phyloP scores from a whole-genome alignment of 257 asterid species.

The Solanum piurae region DNA sequence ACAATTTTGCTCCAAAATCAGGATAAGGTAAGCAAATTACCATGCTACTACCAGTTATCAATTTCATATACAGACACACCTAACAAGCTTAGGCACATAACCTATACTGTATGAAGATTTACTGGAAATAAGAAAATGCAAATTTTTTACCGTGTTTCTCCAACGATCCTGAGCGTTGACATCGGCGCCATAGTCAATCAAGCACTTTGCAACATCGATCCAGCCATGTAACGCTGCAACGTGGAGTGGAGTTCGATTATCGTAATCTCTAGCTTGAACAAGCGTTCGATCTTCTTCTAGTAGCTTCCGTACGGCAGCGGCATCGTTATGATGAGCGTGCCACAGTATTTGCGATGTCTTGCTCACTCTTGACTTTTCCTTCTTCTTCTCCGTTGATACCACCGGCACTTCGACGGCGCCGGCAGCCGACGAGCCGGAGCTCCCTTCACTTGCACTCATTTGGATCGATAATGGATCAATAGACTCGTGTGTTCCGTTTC shows the following conservation, averaged over 20 bases:
- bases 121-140: background rate
- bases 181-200: slow-evolving; percentile 65
- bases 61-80: background rate
- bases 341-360: slow-evolving; percentile 79
- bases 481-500: background rate
- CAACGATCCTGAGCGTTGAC: slow-evolving; percentile 98
- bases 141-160: slow-evolving; percentile 65
- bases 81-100: background rate
- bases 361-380: slow-evolving; percentile 75
- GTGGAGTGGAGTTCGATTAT: slow-evolving; percentile 85
- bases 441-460: slow-evolving; percentile 83
- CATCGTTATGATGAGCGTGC: slow-evolving; percentile 95
- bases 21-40: background rate
- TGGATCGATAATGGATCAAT: slow-evolving; percentile 4
- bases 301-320: slow-evolving; percentile 61
- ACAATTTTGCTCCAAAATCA: background rate
- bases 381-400: slow-evolving; percentile 37
- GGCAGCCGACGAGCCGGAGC: slow-evolving; percentile 43
- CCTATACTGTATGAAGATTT: background rate
- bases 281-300: slow-evolving; percentile 75
- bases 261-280: slow-evolving; percentile 85
- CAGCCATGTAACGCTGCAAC: slow-evolving; percentile 95
- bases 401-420: slow-evolving; percentile 22
- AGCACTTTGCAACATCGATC: slow-evolving; percentile 75
- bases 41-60: background rate